Evolutionary conservation across 2,329 filamentous ascomycete species (phyloP).

Genomic region (Exophiala aquamarina): DNA sequence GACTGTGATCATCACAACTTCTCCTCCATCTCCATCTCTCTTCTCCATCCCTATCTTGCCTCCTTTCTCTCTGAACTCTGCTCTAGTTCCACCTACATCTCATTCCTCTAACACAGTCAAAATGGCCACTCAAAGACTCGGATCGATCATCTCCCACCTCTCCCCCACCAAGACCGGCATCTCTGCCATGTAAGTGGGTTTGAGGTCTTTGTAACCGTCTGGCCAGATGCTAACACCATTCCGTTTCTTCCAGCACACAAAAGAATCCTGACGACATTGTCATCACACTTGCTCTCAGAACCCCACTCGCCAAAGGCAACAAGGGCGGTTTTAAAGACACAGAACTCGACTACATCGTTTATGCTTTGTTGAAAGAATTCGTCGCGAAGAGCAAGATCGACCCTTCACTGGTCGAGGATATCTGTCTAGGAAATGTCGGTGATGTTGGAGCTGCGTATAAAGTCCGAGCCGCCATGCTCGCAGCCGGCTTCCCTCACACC

Average conservation of each 20-base stretch:
- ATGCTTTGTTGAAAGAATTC: constrained; percentile 77
- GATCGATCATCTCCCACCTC: constrained; percentile 84
- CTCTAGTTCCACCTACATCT: not conserved
- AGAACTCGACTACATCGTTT: constrained; percentile 79
- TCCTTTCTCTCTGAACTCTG: not conserved
- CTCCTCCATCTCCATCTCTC: not conserved
- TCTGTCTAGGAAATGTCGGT: constrained; percentile 88
- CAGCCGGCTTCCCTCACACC: constrained; percentile 92
- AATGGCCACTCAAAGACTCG: constrained; percentile 84
- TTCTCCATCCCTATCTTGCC: constrained; percentile 1
- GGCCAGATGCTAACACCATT: not conserved
- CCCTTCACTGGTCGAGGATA: constrained; percentile 79
- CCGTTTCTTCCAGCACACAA: constrained; percentile 62
- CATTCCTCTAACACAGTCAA: constrained; percentile 4
- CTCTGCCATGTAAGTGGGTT: constrained; percentile 68
- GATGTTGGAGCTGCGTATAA: constrained; percentile 89
- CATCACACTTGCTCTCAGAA: constrained; percentile 88
- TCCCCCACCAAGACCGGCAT: constrained; percentile 70
- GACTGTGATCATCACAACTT: not conserved
- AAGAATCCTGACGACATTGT: constrained; percentile 97
- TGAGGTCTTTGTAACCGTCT: not conserved
- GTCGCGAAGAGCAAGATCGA: constrained; percentile 73
- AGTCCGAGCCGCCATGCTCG: constrained; percentile 80
- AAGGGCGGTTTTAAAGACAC: constrained; percentile 98
- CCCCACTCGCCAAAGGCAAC: constrained; percentile 80